Percentiles rank a stretch among this genome's conserved stretches.
Conservation (phyloP, 176 grass and related monocot species). For the Stipa capillata region DNA sequence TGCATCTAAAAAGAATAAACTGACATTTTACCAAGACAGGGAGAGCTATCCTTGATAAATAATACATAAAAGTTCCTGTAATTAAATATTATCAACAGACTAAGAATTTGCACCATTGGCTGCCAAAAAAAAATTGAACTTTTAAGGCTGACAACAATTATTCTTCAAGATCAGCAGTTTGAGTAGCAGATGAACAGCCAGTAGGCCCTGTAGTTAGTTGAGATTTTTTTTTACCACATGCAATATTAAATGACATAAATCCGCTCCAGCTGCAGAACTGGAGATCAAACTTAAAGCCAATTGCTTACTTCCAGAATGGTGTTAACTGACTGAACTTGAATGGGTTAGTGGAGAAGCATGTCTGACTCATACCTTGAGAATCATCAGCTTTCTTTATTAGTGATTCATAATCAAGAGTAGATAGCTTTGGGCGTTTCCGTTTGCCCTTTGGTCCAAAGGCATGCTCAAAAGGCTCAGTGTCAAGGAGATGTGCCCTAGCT, state of each 20-base stretch:
- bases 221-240: not conserved
- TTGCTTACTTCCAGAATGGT: not conserved
- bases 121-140: not conserved
- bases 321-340: not conserved
- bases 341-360: not conserved
- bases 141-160: not conserved
- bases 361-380: constrained; percentile 61
- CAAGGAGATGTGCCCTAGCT: constrained; percentile 84
- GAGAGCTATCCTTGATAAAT: not conserved
- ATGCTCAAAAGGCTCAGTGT: constrained; percentile 78
- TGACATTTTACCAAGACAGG: not conserved
- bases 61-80: not conserved
- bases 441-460: constrained; percentile 92
- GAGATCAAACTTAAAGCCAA: not conserved
- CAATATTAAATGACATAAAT: not conserved
- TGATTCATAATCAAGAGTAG: constrained; percentile 65
- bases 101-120: not conserved
- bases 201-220: not conserved
- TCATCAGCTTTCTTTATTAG: constrained; percentile 61
- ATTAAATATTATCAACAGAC: not conserved
- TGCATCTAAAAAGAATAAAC: constrained; percentile 37
- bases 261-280: not conserved
- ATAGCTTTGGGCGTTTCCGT: constrained; percentile 69
- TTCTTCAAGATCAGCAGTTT: not conserved
- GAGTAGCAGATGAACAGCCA: not conserved